A percentile compares a stretch with the other conserved stretches of the same genome.
These are phyloP conservation scores for Phlebiopsis flavidoalba DNA, from an alignment of 768 basidiomycete genomes.

Conservation along the genomic window DNA sequence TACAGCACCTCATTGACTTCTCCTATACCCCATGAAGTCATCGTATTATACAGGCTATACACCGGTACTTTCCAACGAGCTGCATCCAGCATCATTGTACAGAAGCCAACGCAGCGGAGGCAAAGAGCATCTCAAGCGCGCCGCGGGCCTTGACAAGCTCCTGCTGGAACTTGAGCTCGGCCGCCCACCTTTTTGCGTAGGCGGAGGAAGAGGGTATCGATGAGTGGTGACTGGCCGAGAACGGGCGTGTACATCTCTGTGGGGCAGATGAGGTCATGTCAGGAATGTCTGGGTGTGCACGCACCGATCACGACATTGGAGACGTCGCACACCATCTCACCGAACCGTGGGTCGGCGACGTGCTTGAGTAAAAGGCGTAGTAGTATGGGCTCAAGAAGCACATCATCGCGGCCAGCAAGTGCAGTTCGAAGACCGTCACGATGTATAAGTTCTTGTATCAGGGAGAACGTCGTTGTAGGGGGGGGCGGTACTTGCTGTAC, in stretches of 20 bases:
- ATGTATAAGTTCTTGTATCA: conserved; percentile 90
- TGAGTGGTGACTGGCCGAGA: conserved; percentile 89
- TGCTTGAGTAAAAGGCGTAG: conserved; percentile 74
- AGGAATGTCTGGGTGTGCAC: conserved; percentile 18
- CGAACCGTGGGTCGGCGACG: conserved; percentile 87
- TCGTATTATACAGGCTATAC: conserved; percentile 11
- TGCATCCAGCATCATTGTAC: conserved; percentile 11
- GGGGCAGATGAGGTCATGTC: neutral
- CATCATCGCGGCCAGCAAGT: conserved; percentile 87
- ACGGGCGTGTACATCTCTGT: conserved; percentile 89
- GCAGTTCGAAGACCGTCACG: conserved; percentile 86
- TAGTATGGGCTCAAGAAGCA: conserved; percentile 89
- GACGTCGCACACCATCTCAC: conserved; percentile 82
- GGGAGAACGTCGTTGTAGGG: conserved; percentile 83
- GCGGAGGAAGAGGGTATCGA: conserved; percentile 80
- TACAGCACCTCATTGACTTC: conserved; percentile 63
- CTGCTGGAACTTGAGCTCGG: conserved; percentile 84
- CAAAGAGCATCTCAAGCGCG: conserved; percentile 86
- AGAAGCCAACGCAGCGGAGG: conserved; percentile 41
- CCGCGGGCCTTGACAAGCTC: conserved; percentile 81
- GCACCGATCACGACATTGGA: conserved; percentile 78
- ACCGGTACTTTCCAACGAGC: conserved; percentile 11
- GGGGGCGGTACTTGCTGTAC: conserved; percentile 63
- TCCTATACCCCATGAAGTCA: conserved; percentile 25
- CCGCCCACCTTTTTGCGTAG: conserved; percentile 79